A percentile compares a stretch with the other conserved stretches of the same genome.
phyloP scores from a whole-genome alignment of 495 filamentous ascomycete genomes.

The Saxophila tyrrhenica region DNA sequence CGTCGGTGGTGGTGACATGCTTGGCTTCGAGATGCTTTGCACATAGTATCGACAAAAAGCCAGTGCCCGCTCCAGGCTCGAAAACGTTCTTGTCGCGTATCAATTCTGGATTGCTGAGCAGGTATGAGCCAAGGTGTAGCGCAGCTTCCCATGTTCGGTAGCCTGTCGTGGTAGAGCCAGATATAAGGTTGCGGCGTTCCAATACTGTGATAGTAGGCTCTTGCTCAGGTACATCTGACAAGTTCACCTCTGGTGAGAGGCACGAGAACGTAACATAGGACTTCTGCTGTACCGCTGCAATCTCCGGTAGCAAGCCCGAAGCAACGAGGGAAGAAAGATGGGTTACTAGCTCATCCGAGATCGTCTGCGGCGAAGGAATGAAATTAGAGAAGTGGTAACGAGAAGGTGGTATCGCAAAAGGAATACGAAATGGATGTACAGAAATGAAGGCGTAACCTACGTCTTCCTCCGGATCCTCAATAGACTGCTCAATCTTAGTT shows the following conservation, averaged over 20 bases:
- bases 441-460: slow-evolving; percentile 41
- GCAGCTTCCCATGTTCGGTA: slow-evolving; percentile 90
- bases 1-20: slow-evolving; percentile 66
- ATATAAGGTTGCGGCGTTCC: slow-evolving; percentile 65
- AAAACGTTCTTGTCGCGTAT: slow-evolving; percentile 53
- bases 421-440: neutral
- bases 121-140: slow-evolving; percentile 69
- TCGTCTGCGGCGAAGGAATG: slow-evolving; percentile 44
- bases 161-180: slow-evolving; percentile 68
- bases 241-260: slow-evolving; percentile 4
- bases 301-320: slow-evolving; percentile 47
- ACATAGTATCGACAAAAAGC: slow-evolving; percentile 71
- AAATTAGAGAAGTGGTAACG: slow-evolving; percentile 3
- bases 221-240: slow-evolving; percentile 1
- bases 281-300: slow-evolving; percentile 57
- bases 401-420: neutral
- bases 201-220: slow-evolving; percentile 42
- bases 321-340: slow-evolving; percentile 48
- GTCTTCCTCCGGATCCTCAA: slow-evolving; percentile 70
- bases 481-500: slow-evolving; percentile 50
- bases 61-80: slow-evolving; percentile 85
- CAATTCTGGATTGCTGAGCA: slow-evolving; percentile 35
- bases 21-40: slow-evolving; percentile 57
- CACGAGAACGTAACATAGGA: slow-evolving; percentile 58
- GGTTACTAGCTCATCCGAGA: slow-evolving; percentile 60